Evolutionary conservation across 1,139 yeast genomes (phyloP).

Genomic region (Zhuliangozyma blackwelliae): DNA sequence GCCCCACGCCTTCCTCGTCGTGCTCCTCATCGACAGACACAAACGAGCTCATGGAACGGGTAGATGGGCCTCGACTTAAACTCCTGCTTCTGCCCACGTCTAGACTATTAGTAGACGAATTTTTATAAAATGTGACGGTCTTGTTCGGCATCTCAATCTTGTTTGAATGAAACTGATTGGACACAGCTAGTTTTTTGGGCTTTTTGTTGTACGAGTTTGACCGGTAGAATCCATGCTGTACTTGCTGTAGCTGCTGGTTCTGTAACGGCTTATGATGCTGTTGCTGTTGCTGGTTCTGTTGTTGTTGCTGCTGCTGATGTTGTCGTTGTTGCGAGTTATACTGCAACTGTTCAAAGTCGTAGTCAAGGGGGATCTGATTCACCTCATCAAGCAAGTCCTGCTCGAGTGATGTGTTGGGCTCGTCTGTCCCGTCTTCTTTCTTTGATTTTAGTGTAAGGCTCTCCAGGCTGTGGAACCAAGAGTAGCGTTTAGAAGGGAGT

Average conservation of each 20-base stretch:
- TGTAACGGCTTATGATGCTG: conserved; percentile 3
- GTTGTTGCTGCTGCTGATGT: no score
- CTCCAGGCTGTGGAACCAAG: conserved; percentile 38
- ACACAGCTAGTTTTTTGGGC: conserved; percentile 28
- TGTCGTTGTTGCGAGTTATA: no score
- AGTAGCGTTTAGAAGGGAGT: conserved; percentile 19
- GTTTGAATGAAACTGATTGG: conserved; percentile 26
- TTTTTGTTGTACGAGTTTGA: conserved; percentile 38
- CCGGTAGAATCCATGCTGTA: conserved; percentile 15
- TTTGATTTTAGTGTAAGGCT: conserved; percentile 12
- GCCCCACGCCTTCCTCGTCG: conserved; percentile 10
- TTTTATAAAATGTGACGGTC: conserved; percentile 52
- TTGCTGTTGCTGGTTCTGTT: no score
- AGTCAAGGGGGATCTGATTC: conserved; percentile 58
- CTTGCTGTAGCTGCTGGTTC: conserved; percentile 6
- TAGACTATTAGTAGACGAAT: conserved; percentile 8
- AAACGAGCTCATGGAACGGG: conserved; percentile 24
- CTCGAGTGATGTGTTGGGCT: conserved; percentile 19
- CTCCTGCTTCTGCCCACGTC: conserved; percentile 11
- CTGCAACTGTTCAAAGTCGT: conserved; percentile 38
- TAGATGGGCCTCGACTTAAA: conserved; percentile 26
- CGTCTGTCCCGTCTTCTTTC: background rate
- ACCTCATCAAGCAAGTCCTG: conserved; percentile 48
- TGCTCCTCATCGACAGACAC: conserved; percentile 21
- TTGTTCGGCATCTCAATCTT: conserved; percentile 48